phyloP scores from a whole-genome alignment of 441 rosid species.

The Aleurites moluccanus region DNA sequence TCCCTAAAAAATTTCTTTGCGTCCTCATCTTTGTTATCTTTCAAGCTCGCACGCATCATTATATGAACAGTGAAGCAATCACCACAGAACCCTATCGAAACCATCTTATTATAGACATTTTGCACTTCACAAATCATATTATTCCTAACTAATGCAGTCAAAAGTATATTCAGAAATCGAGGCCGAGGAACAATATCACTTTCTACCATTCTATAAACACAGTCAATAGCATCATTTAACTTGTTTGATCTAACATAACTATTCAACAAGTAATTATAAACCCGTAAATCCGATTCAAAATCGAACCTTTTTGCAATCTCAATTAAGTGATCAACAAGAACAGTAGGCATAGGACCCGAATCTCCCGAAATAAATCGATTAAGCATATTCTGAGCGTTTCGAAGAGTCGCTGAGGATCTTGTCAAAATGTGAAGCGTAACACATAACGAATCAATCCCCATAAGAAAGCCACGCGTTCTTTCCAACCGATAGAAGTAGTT shows the following conservation, averaged over 20 bases:
- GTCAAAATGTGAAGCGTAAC: slow-evolving; percentile 57
- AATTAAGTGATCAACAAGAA: slow-evolving; percentile 39
- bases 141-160: slow-evolving; percentile 41
- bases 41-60: slow-evolving; percentile 56
- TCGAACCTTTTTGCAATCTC: slow-evolving; percentile 37
- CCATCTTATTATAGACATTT: slow-evolving; percentile 48
- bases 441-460: slow-evolving; percentile 45
- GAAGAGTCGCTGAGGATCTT: slow-evolving; percentile 26
- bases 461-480: slow-evolving; percentile 36
- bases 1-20: slow-evolving; percentile 43
- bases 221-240: slow-evolving; percentile 41
- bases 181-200: slow-evolving; percentile 35
- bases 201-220: slow-evolving; percentile 45
- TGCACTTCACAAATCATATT: slow-evolving; percentile 40
- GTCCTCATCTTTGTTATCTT: slow-evolving; percentile 44
- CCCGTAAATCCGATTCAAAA: slow-evolving; percentile 35
- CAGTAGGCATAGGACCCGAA: slow-evolving; percentile 35
- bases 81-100: slow-evolving; percentile 41
- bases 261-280: slow-evolving; percentile 52
- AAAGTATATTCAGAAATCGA: slow-evolving; percentile 31
- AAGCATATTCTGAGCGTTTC: slow-evolving; percentile 39
- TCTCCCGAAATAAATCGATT: slow-evolving; percentile 35
- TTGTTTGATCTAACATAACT: slow-evolving; percentile 43
- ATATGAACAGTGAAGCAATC: slow-evolving; percentile 41
- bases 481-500: slow-evolving; percentile 37